phyloP scores from a whole-genome alignment of 169 alveolate species.

The Plasmodium inui region DNA sequence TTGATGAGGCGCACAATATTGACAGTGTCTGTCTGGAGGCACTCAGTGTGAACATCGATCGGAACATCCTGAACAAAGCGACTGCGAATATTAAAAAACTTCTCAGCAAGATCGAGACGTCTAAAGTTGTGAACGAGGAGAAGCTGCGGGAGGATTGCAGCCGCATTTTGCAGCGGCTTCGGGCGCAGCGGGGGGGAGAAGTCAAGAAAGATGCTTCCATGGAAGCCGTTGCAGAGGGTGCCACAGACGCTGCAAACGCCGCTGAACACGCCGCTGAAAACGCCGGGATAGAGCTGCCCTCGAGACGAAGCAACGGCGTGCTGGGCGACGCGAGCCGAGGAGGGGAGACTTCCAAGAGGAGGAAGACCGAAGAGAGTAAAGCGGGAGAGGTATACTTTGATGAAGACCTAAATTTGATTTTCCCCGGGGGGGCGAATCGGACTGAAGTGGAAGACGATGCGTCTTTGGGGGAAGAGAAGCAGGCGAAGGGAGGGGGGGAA shows the following conservation, averaged over 20 bases:
- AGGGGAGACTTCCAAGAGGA: background rate
- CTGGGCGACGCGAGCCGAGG: background rate
- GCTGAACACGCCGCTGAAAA: background rate
- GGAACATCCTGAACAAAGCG: slow-evolving; percentile 90
- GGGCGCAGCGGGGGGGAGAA: background rate
- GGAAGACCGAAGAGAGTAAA: background rate
- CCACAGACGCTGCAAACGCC: background rate
- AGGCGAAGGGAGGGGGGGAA: background rate
- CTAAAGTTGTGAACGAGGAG: slow-evolving; percentile 79
- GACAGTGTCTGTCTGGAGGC: slow-evolving; percentile 98
- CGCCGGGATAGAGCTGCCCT: background rate
- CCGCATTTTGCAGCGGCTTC: slow-evolving; percentile 7
- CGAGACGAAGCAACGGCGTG: too few relatives aligned
- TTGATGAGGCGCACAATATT: slow-evolving; percentile 99
- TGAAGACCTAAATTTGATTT: slow-evolving; percentile 26
- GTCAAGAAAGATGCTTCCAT: background rate
- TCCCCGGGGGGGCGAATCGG: slow-evolving; percentile 28
- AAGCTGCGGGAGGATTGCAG: slow-evolving; percentile 67
- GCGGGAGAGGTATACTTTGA: slow-evolving; percentile 1
- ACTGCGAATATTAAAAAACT: slow-evolving; percentile 85
- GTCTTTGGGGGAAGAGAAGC: background rate
- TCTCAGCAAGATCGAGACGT: slow-evolving; percentile 81
- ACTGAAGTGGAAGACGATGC: background rate
- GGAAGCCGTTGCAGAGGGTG: background rate
- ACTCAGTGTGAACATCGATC: slow-evolving; percentile 92